Conservation (phyloP, 129 eudicot genomes). For the Ambrosia trifida region DNA sequence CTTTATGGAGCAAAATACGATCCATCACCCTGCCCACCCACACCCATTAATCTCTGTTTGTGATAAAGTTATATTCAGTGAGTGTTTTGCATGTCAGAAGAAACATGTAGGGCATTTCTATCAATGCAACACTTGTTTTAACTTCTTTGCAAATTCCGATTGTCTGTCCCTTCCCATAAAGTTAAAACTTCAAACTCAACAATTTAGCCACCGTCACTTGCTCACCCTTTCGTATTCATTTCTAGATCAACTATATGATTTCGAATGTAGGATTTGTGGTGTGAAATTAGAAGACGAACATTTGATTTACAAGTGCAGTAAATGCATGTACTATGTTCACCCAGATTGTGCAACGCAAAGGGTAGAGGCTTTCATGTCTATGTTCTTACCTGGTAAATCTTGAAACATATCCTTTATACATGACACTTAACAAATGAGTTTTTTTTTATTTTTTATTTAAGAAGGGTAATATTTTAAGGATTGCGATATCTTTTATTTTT, state of each 20-base stretch:
- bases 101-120: neutral
- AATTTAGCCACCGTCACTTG: neutral
- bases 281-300: neutral
- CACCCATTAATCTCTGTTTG: neutral
- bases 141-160: neutral
- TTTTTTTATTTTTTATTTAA: no score
- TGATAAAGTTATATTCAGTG: neutral
- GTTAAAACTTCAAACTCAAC: neutral
- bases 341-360: slow-evolving; percentile 3
- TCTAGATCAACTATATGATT: neutral
- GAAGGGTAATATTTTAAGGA: no score
- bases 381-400: neutral
- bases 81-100: neutral
- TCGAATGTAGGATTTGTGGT: slow-evolving; percentile 9
- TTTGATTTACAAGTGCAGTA: slow-evolving; percentile 6
- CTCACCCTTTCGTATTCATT: slow-evolving; percentile 9
- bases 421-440: no score
- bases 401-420: no score
- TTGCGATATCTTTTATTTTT: no score
- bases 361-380: slow-evolving; percentile 1
- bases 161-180: slow-evolving; percentile 19
- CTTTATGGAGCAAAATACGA: slow-evolving; percentile 8
- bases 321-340: no score
- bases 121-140: slow-evolving; percentile 11
- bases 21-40: neutral